Percentiles rank a stretch among this genome's conserved stretches.
Evolutionary conservation across 2,329 filamentous ascomycete species (phyloP).

Genomic region (Alternaria triticimaculans): DNA sequence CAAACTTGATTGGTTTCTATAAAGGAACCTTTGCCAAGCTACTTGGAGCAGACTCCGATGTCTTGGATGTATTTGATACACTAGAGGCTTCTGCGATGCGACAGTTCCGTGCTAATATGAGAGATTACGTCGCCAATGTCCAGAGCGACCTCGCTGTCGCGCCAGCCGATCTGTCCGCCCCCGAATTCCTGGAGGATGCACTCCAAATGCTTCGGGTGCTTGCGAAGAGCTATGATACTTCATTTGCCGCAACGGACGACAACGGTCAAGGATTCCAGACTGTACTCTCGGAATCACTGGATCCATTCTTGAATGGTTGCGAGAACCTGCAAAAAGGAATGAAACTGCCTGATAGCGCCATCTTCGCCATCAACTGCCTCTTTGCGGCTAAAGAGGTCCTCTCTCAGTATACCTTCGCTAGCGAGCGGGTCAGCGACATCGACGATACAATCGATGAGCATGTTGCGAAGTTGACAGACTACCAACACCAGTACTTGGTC

Average conservation of each 20-base stretch:
- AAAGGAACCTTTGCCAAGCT: conserved; percentile 82
- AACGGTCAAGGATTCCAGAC: conserved; percentile 74
- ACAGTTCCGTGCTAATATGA: conserved; percentile 81
- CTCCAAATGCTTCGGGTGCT: conserved; percentile 78
- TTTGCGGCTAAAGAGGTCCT: conserved; percentile 65
- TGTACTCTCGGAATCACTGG: conserved; percentile 78
- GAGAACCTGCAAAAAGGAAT: conserved; percentile 71
- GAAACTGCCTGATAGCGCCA: conserved; percentile 64
- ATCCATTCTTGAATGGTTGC: conserved; percentile 83
- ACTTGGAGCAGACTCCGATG: conserved; percentile 70
- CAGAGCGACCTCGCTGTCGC: conserved; percentile 74
- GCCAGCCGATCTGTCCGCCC: conserved; percentile 76
- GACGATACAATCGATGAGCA: conserved; percentile 63
- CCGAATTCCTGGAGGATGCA: conserved; percentile 80
- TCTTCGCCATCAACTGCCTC: conserved; percentile 78
- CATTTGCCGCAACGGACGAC: conserved; percentile 64
- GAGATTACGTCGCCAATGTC: conserved; percentile 77
- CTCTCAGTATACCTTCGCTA: conserved; percentile 68
- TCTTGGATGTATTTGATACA: conserved; percentile 71
- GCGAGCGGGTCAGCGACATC: conserved; percentile 62
- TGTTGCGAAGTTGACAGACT: conserved; percentile 65
- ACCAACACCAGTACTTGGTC: conserved; percentile 76
- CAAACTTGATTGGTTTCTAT: conserved; percentile 90
- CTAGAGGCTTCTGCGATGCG: conserved; percentile 79
- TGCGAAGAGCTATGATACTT: conserved; percentile 87